Base-by-base conservation (phyloP, 306 rosid genomes). In the Lathyrus tuberosus region DNA sequence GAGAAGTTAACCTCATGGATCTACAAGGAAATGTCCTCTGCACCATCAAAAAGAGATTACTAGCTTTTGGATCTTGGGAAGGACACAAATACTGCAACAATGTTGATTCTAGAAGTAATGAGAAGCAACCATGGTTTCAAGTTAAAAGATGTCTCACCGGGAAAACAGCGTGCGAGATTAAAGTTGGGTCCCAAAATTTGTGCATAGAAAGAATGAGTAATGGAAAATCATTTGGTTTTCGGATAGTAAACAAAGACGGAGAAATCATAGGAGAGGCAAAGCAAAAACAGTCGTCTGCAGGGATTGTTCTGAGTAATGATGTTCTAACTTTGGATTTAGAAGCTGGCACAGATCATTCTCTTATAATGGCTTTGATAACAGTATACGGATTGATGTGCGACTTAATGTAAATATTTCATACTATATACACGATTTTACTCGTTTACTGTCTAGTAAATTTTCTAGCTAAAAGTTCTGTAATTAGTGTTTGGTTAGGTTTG, bases 1-100 rank as follows among this genome's bases (percentile, higher is more conserved):
- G 76, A 28, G 89, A 90, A 80, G 97, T 88, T 59, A 78, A 78
- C 72, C 97, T 94, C 79, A 94, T 90, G 98, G 90, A 94, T 87
- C 83, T 87, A 9, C 40, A 69, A 26, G 97, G 98, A 64, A 81
- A 68, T 59, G 71, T 83, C 16, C 82, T 94, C 12, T 90, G 76
- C 38, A 85, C 89, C 30, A 81, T 94, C 11, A 80, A 71, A 9
- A 84, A 82, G 94, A 88, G 72, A 72, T 78, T 82, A 20, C 81
- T 76, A 17, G 76, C 86, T 65, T 80, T 85, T 52, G 91, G 96
- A 48, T 41, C 85, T n/a, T 93, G 98, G 98, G 82, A 86, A 60
- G 98, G 91, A 3, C 77, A 73, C 62, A 88, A 71, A 82, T 46
- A 74, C 75, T 67, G 77, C 76, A 72, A 47, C 16, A 66, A 46